Conservation (phyloP, 495 filamentous ascomycete genomes). For the Penicillium daleae region DNA sequence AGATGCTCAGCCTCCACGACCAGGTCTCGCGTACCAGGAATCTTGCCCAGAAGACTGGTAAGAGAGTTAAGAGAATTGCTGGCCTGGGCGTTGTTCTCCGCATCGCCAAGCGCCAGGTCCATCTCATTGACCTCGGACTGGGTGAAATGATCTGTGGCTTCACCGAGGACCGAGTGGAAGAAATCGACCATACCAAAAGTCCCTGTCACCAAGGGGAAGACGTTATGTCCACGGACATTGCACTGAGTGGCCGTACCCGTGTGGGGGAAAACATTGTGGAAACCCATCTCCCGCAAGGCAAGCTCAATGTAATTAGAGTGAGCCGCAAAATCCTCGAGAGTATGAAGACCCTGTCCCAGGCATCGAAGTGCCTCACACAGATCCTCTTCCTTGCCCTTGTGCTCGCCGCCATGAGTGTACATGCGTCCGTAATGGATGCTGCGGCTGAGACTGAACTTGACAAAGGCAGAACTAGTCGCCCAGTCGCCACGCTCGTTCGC, state of each 20-base stretch:
- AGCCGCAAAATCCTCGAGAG: conserved; percentile 92
- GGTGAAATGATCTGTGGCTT: conserved; percentile 93
- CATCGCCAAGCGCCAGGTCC: conserved; percentile 70
- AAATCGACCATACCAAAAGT: conserved; percentile 95
- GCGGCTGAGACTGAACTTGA: conserved; percentile 80
- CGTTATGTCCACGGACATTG: conserved; percentile 69
- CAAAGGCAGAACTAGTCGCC: conserved; percentile 89
- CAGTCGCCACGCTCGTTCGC: conserved; percentile 83
- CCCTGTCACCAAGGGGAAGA: conserved; percentile 88
- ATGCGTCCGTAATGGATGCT: conserved; percentile 88
- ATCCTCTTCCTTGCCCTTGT: conserved; percentile 77
- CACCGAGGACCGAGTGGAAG: conserved; percentile 93
- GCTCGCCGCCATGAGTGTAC: conserved; percentile 72
- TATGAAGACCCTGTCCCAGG: conserved; percentile 90
- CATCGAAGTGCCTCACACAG: conserved; percentile 87
- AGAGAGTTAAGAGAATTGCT: conserved; percentile 56
- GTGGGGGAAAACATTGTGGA: conserved; percentile 82
- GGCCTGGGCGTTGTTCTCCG: conserved; percentile 54
- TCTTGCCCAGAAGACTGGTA: conserved; percentile 70
- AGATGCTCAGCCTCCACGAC: conserved; percentile 77
- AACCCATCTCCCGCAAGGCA: conserved; percentile 81
- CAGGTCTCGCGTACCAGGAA: conserved; percentile 78
- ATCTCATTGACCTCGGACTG: conserved; percentile 94
- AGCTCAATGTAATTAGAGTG: conserved; percentile 96
- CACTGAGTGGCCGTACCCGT: conserved; percentile 76